A percentile compares a stretch with the other conserved stretches of the same genome.
Conservation (phyloP, 257 asterid species). For the Rhazya stricta region DNA sequence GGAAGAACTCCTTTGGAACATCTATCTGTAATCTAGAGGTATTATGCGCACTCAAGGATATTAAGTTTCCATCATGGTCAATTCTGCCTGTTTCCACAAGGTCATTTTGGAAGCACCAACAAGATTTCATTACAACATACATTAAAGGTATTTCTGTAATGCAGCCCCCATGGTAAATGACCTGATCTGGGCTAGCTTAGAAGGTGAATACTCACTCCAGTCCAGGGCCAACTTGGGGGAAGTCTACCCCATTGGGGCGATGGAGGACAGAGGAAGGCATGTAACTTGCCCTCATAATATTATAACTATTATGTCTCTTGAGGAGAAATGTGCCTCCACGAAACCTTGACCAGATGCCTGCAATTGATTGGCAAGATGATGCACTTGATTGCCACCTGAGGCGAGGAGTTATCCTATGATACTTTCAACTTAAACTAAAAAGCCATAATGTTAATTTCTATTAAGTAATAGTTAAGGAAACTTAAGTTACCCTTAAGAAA, state of each 20-base stretch:
- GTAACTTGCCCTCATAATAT: neutral
- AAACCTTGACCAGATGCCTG: neutral
- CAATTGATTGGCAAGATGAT: neutral
- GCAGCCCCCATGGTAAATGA: no score
- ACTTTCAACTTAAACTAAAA: neutral
- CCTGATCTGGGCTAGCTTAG: neutral
- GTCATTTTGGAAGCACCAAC: neutral
- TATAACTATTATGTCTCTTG: neutral
- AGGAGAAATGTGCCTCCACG: neutral
- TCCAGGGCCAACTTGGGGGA: no score
- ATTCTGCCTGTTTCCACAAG: neutral
- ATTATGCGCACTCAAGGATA: neutral
- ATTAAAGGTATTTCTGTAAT: neutral
- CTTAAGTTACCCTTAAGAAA: neutral
- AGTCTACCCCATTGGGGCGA: neutral
- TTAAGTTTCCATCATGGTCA: neutral
- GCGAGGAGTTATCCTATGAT: neutral
- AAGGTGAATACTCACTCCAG: no score
- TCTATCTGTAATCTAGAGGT: neutral
- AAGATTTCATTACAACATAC: neutral
- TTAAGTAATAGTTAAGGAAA: no score
- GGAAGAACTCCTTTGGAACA: neutral
- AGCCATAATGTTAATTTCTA: neutral
- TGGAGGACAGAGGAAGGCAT: neutral
- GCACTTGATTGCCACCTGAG: neutral